Evolutionary conservation across 106 monocot genomes (phyloP), one percentile per base, ranked within the genome.

Genomic region (Dendrobium nobile): DNA sequence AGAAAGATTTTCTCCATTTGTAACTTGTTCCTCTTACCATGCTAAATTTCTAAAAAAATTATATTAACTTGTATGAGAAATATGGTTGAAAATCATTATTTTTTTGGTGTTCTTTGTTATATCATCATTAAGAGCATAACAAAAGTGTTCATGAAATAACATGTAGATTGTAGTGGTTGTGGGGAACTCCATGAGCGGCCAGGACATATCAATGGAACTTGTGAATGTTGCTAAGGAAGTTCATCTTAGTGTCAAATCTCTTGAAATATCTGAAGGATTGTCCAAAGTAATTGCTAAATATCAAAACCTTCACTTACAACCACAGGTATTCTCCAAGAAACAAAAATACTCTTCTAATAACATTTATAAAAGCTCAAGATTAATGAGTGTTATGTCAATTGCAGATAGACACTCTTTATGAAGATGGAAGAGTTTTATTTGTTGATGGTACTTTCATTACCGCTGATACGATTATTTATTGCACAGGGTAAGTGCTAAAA

Each of bases 171-270:
- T 91, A 59, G 87, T 87, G 42, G 73, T 93, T 2, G 84, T 90
- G 67, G 93, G 93, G 13, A 87, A 77, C 82, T 85, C 87, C n/a
- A n/a, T 64, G 2, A 93, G 90, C 77, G 90, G 90, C 45, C 88
- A 82, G 72, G 93, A 93, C 61, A 90, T 90, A 79, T 86, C 90
- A 65, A 43, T 93, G 45, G 92, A 93, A 78, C 83, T 93, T n/a
- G 83, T 81, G 16, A 58, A 56, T 17, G 56, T 84, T 28, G 90
- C 92, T 9, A 88, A 85, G 54, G 81, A 88, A 64, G 88, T 93
- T 26, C 90, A 93, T 73, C 64, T 93, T 4, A 90, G 83, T 77
- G 77, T 82, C 41, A 92, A 89, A 75, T 84, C 87, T n/a, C 84
- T 89, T 24, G 40, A 87, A 77, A 82, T 90, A 73, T 79, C 84